A percentile compares a stretch with the other conserved stretches of the same genome.
Conservation (phyloP, 768 basidiomycete genomes). For the Suillus clintonianus region DNA sequence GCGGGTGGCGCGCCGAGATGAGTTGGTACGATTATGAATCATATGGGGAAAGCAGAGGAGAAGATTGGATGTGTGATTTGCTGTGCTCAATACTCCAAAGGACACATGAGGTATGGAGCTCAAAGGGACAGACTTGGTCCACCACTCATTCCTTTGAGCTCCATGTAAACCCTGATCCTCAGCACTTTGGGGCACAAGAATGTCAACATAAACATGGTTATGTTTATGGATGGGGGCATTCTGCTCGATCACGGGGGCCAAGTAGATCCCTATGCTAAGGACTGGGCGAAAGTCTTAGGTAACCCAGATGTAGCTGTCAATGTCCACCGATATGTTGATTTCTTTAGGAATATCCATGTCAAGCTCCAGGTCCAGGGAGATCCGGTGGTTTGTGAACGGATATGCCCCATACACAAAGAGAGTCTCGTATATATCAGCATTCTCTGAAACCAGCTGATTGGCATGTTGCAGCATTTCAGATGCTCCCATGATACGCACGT, state of each 20-base stretch:
- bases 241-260: neutral
- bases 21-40: slow-evolving; percentile 1
- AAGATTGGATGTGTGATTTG: neutral
- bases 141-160: neutral
- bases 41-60: slow-evolving; percentile 14
- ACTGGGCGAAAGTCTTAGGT: neutral
- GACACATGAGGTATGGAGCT: slow-evolving; percentile 6
- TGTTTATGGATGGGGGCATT: slow-evolving; percentile 4
- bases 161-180: neutral
- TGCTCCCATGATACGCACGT: neutral
- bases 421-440: neutral
- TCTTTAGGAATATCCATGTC: neutral
- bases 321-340: slow-evolving; percentile 2
- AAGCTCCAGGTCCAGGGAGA: slow-evolving; percentile 8
- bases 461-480: slow-evolving; percentile 9
- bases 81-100: slow-evolving; percentile 3
- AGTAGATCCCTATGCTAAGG: neutral
- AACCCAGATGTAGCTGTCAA: slow-evolving; percentile 23
- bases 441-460: neutral
- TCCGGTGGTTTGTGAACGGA: neutral
- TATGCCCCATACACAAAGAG: slow-evolving; percentile 6
- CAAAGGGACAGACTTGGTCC: slow-evolving; percentile 8
- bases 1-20: neutral
- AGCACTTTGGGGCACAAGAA: slow-evolving; percentile 12
- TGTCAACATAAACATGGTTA: slow-evolving; percentile 16